A percentile compares a stretch with the other conserved stretches of the same genome.
phyloP scores from a whole-genome alignment of 345 rosid species.

The Eucalyptus viminalis region DNA sequence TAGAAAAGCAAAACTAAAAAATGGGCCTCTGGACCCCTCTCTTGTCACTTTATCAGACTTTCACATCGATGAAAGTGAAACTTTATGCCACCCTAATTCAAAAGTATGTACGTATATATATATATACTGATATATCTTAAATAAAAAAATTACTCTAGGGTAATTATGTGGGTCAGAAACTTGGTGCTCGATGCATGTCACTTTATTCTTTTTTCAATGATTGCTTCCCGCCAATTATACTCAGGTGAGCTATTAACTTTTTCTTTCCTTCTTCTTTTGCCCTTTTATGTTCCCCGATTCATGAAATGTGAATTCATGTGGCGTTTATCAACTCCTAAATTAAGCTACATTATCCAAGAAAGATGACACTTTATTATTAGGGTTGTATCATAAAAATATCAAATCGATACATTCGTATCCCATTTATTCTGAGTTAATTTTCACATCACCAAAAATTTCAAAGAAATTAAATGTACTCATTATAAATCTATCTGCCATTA shows the following conservation, averaged over 20 bases:
- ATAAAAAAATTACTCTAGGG: not conserved
- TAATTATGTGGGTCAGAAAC: not conserved
- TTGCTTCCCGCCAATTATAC: not conserved
- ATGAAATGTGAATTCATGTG: not conserved
- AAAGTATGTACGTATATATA: not conserved
- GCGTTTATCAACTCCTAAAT: not conserved
- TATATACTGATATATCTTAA: not conserved
- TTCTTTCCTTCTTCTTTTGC: not conserved
- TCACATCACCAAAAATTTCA: not conserved
- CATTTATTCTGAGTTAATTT: not conserved
- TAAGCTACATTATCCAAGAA: not conserved
- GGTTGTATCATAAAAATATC: not conserved
- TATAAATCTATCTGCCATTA: not conserved
- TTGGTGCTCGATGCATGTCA: not conserved
- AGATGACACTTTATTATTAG: not conserved
- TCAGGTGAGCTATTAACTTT: not conserved
- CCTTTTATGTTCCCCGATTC: not conserved
- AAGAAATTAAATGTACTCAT: rapidly evolving
- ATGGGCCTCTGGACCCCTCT: not conserved
- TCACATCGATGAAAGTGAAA: not conserved
- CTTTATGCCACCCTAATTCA: not conserved
- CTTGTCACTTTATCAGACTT: not conserved
- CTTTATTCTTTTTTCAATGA: not conserved
- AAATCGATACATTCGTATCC: not conserved
- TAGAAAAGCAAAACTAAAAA: not conserved